Base-by-base conservation (phyloP, 2,329 filamentous ascomycete species). In the Calycina herbarum region DNA sequence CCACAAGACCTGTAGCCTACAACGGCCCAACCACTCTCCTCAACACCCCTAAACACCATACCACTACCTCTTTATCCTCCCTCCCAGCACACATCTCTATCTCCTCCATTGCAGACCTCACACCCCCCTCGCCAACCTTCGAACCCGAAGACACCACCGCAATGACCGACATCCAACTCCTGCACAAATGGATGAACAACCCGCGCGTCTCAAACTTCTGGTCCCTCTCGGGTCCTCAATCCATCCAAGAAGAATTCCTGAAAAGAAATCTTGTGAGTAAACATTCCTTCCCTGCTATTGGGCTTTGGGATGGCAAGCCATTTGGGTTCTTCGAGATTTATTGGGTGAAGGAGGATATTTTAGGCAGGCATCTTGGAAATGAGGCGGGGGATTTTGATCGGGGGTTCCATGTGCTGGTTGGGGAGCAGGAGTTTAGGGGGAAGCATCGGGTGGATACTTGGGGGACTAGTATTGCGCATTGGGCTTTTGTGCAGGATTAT, bases 291-390 rank as follows among this genome's bases (percentile, higher is more conserved):
- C 95, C 95, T 0, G 93, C 89, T 0, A 94, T 98, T 67, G 95
- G 92, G 0, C 89, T 93, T 76, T 99, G 94, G 92, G 93, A 98
- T 72, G 94, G 93, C 11, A 90, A 94, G 67, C 94, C 94, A 0
- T 99, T 98, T 79, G 95, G 93, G 0, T 99, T 96, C 76, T 97
- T 99, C 76, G 95, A 99, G 80, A 85, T 99, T 40, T 99, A 99
- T 79, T 99, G 95, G 94, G 93, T 95, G 3, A 97, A 96, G 74
- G 95, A 99, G 76, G 95, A 98, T 74, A 80, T 82, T 0, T 77
- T 99, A 0, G 93, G 92, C 0, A 85, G 83, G 59, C 83, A 92
- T 69, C 78, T 96, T n/a, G 83, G 88, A 76, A 83, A 83, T 27
- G 83, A 85, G 3, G 86, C 88, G 0, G 86, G 85, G 7, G 91